These are phyloP conservation scores for Venturia pyrina DNA, from an alignment of 2,329 filamentous ascomycete genomes.

Conservation along the genomic window DNA sequence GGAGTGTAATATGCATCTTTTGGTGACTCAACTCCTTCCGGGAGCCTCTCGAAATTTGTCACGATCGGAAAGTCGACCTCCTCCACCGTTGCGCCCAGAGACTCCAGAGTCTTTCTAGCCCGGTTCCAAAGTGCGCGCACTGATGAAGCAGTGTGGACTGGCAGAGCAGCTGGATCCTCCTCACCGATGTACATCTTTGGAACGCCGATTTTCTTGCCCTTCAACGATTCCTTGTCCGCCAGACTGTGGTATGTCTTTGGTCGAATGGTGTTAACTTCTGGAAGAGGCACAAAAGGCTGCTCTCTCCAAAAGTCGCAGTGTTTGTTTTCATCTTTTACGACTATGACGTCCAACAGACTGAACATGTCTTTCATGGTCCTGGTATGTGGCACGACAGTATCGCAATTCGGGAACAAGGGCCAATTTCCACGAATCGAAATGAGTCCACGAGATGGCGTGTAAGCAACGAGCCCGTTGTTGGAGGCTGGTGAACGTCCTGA, in stretches of 20 bases:
- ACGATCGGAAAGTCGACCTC: slow-evolving; percentile 34
- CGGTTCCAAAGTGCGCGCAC: slow-evolving; percentile 22
- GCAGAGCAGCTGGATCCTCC: slow-evolving; percentile 17
- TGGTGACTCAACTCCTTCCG: slow-evolving; percentile 17
- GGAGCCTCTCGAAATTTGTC: slow-evolving; percentile 29
- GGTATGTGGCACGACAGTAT: slow-evolving; percentile 27
- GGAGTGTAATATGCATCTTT: slow-evolving; percentile 29
- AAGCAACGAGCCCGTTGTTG: slow-evolving; percentile 44
- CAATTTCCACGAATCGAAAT: slow-evolving; percentile 41
- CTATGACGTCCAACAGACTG: slow-evolving; percentile 36
- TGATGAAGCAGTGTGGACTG: slow-evolving; percentile 23
- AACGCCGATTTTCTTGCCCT: slow-evolving; percentile 35
- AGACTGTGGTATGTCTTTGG: slow-evolving; percentile 23
- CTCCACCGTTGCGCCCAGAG: slow-evolving; percentile 30
- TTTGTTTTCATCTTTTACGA: slow-evolving; percentile 27
- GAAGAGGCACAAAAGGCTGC: slow-evolving; percentile 35
- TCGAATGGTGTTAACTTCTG: slow-evolving; percentile 22
- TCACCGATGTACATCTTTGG: slow-evolving; percentile 41
- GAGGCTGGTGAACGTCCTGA: slow-evolving; percentile 45
- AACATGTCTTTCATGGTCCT: slow-evolving; percentile 18
- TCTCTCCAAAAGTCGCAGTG: slow-evolving; percentile 43
- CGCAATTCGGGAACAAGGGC: slow-evolving; percentile 44
- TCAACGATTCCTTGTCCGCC: slow-evolving; percentile 20
- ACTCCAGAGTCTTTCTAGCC: slow-evolving; percentile 22
- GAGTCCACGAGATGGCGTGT: slow-evolving; percentile 42